Evolutionary conservation across 352 stramenopile genomes (phyloP).

Genomic region (Pythium graminicola): DNA sequence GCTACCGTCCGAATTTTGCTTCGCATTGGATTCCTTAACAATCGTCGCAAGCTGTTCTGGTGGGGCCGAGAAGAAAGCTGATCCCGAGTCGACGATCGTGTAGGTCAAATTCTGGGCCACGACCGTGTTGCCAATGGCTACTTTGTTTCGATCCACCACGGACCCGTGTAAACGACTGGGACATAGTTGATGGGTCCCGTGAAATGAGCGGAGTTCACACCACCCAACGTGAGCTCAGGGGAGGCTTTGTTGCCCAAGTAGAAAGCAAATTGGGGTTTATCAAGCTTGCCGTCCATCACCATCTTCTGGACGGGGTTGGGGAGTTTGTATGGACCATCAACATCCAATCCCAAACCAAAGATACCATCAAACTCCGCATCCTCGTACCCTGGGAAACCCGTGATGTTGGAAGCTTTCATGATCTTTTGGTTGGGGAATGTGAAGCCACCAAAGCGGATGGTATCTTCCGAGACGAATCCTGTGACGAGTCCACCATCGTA

Average conservation of each 20-base stretch:
- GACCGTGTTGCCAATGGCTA: slow-evolving; percentile 43
- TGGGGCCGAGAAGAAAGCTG: slow-evolving; percentile 91
- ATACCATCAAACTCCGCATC: slow-evolving; percentile 97
- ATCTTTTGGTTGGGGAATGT: slow-evolving; percentile 86
- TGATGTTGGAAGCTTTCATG: slow-evolving; percentile 93
- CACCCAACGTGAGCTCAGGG: slow-evolving; percentile 70
- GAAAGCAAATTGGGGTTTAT: slow-evolving; percentile 94
- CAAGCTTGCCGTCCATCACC: slow-evolving; percentile 79
- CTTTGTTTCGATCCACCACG: slow-evolving; percentile 72
- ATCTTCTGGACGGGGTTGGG: slow-evolving; percentile 92
- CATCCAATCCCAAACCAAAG: slow-evolving; percentile 94
- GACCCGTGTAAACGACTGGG: slow-evolving; percentile 46
- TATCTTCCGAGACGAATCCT: slow-evolving; percentile 89
- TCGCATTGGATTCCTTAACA: slow-evolving; percentile 75
- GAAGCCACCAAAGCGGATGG: slow-evolving; percentile 54
- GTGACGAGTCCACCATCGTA: slow-evolving; percentile 92
- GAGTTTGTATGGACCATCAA: slow-evolving; percentile 87
- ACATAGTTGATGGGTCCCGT: slow-evolving; percentile 91
- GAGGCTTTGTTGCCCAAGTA: slow-evolving; percentile 88
- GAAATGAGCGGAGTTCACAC: slow-evolving; percentile 86
- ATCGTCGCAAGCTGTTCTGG: slow-evolving; percentile 82
- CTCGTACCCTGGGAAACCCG: slow-evolving; percentile 90
- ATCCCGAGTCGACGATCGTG: slow-evolving; percentile 97
- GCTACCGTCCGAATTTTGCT: slow-evolving; percentile 50
- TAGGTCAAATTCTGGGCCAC: too few species aligned